Conservation (phyloP, 2,329 filamentous ascomycete species). For the Aspergillus ochraceoroseus region DNA sequence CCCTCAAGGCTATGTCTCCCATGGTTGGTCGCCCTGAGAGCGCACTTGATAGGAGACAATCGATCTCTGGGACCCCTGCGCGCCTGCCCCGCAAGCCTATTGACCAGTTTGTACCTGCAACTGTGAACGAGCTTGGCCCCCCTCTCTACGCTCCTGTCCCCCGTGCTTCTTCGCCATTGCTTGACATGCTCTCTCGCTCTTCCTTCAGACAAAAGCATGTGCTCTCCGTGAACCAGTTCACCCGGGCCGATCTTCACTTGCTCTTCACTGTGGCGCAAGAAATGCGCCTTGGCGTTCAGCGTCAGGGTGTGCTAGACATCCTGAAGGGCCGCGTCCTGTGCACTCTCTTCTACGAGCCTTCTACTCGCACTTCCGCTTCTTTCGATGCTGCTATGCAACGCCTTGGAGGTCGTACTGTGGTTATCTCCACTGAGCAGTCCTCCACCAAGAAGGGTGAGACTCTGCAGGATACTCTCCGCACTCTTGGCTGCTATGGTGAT, state of each 20-base stretch:
- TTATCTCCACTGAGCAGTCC: slow-evolving; percentile 75
- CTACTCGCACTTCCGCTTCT: slow-evolving; percentile 87
- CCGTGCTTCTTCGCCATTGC: slow-evolving; percentile 55
- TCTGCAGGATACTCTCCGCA: slow-evolving; percentile 88
- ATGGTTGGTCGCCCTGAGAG: slow-evolving; percentile 38
- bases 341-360: slow-evolving; percentile 97
- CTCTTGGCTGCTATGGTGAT: slow-evolving; percentile 88
- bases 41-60: slow-evolving; percentile 36
- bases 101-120: slow-evolving; percentile 28
- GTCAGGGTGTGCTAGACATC: slow-evolving; percentile 80
- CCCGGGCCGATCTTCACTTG: slow-evolving; percentile 77
- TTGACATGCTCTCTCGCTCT: slow-evolving; percentile 70
- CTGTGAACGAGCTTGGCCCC: slow-evolving; percentile 37
- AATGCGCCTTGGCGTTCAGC: slow-evolving; percentile 92
- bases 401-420: slow-evolving; percentile 79
- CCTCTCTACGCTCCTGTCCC: slow-evolving; percentile 47
- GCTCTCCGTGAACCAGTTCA: slow-evolving; percentile 87
- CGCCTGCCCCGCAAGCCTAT: slow-evolving; percentile 27
- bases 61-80: slow-evolving; percentile 37
- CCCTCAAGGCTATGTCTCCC: slow-evolving; percentile 49
- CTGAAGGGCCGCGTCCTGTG: slow-evolving; percentile 81
- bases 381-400: slow-evolving; percentile 99
- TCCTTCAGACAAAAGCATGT: slow-evolving; percentile 87
- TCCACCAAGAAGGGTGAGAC: slow-evolving; percentile 93
- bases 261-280: slow-evolving; percentile 96